These are phyloP conservation scores for Dichotomocladium elegans DNA, from an alignment of 371 early-diverging fungal genomes.

Conservation along the genomic window DNA sequence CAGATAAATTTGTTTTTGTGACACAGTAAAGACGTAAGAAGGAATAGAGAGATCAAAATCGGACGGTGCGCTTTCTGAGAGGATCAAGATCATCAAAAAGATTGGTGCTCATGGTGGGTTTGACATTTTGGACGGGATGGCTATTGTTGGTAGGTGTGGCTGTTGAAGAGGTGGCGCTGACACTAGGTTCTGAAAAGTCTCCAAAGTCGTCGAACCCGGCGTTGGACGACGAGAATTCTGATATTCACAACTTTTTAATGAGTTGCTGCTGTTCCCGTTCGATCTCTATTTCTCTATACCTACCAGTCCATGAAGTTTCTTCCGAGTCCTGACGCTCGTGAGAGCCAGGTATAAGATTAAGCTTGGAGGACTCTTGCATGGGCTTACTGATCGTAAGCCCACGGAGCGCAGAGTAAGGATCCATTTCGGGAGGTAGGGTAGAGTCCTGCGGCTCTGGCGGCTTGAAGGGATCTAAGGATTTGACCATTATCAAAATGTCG, in stretches of 20 bases:
- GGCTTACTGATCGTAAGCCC: constrained; percentile 1
- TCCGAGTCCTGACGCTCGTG: constrained; percentile 10
- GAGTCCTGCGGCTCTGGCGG: neutral
- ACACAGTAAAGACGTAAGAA: too few relatives aligned
- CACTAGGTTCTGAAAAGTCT: neutral
- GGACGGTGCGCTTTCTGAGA: too few relatives aligned
- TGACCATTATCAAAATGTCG: too few relatives aligned
- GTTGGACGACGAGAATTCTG: constrained; percentile 8
- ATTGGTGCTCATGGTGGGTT: too few relatives aligned
- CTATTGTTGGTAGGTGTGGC: neutral
- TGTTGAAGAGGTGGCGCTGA: neutral
- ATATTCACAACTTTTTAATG: too few relatives aligned
- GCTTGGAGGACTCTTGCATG: neutral
- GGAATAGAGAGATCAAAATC: too few relatives aligned
- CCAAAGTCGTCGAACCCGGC: constrained; percentile 1
- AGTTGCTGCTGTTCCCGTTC: too few relatives aligned
- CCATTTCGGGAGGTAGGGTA: neutral
- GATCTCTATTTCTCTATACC: neutral
- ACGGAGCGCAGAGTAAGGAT: constrained; percentile 22
- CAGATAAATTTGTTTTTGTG: too few relatives aligned
- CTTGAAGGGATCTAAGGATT: neutral
- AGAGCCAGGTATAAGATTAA: neutral
- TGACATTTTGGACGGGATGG: neutral
- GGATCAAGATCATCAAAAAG: constrained; percentile 20
- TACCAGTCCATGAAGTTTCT: constrained; percentile 10